A percentile compares a stretch with the other conserved stretches of the same genome.
Evolutionary conservation across 345 rosid genomes (phyloP).

Genomic region (Dimocarpus longan): DNA sequence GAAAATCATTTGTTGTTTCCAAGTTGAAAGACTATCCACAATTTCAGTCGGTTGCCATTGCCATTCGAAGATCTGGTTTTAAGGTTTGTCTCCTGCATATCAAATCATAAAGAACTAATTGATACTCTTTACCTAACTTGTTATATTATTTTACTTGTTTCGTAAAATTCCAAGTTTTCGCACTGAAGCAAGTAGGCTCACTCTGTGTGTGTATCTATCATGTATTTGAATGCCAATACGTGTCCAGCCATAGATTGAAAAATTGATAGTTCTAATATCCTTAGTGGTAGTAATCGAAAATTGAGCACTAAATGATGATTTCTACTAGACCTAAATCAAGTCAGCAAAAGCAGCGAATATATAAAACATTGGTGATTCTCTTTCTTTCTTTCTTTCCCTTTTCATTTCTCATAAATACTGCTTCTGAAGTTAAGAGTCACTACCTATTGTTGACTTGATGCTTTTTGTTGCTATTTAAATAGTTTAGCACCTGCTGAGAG

Average conservation of each 20-base stretch:
- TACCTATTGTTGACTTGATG: neutral
- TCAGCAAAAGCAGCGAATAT: neutral
- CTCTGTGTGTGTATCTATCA: neutral
- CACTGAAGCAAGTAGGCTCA: neutral
- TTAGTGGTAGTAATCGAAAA: neutral
- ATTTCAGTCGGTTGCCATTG: slow-evolving; percentile 86
- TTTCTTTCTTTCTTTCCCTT: neutral
- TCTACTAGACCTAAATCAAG: neutral
- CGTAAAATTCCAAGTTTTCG: neutral
- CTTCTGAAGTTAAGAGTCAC: slow-evolving; percentile 1
- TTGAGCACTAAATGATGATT: neutral
- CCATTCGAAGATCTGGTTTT: slow-evolving; percentile 85
- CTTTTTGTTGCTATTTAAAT: neutral
- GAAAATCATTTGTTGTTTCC: slow-evolving; percentile 79
- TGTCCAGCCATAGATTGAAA: neutral
- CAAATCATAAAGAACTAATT: neutral
- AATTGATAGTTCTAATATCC: neutral
- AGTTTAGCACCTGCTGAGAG: too few species aligned
- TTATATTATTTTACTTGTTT: neutral
- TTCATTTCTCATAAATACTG: neutral
- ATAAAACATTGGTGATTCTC: neutral
- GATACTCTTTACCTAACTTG: neutral
- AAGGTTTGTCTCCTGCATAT: slow-evolving; percentile 59
- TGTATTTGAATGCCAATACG: too few species aligned
- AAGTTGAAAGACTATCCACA: slow-evolving; percentile 94